A percentile compares a stretch with the other conserved stretches of the same genome.
Evolutionary conservation across 2,329 filamentous ascomycete species (phyloP).

Genomic region (Stenocarpella maydis): DNA sequence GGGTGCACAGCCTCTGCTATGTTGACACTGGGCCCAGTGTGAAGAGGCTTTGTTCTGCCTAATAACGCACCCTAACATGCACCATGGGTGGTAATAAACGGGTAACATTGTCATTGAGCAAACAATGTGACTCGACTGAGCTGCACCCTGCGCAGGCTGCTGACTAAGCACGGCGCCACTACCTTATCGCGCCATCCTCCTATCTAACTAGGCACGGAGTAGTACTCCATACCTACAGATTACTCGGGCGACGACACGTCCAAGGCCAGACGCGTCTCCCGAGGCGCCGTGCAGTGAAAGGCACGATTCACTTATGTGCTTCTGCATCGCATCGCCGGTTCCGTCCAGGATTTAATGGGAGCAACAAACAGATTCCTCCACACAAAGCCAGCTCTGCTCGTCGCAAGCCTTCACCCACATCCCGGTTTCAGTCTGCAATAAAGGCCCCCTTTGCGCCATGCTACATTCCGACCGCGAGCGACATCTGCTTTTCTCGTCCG

Average conservation of each 20-base stretch:
- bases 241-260: slow-evolving; percentile 21
- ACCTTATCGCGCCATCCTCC: not conserved
- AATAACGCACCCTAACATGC: not conserved
- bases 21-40: not conserved
- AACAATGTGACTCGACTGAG: not conserved
- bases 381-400: slow-evolving; percentile 9
- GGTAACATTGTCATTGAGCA: not conserved
- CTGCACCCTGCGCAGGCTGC: not conserved
- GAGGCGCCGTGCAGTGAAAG: not conserved
- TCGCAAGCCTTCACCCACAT: not conserved
- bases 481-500: slow-evolving; percentile 25
- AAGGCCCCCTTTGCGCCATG: slow-evolving; percentile 28
- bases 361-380: slow-evolving; percentile 3
- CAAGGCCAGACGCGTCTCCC: slow-evolving; percentile 26
- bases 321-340: slow-evolving; percentile 18
- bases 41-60: too few relatives aligned
- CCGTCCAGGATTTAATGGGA: not conserved
- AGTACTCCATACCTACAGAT: not conserved
- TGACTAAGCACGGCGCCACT: slow-evolving; percentile 5
- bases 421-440: slow-evolving; percentile 23
- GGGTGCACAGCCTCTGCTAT: too few relatives aligned
- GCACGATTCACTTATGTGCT: slow-evolving; percentile 1
- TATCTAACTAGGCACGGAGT: too few relatives aligned
- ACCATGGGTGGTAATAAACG: too few relatives aligned
- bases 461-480: slow-evolving; percentile 11